Evolutionary conservation across 1,139 yeast species (phyloP).

Genomic region (Blastobotrys raffinosifermentans): DNA sequence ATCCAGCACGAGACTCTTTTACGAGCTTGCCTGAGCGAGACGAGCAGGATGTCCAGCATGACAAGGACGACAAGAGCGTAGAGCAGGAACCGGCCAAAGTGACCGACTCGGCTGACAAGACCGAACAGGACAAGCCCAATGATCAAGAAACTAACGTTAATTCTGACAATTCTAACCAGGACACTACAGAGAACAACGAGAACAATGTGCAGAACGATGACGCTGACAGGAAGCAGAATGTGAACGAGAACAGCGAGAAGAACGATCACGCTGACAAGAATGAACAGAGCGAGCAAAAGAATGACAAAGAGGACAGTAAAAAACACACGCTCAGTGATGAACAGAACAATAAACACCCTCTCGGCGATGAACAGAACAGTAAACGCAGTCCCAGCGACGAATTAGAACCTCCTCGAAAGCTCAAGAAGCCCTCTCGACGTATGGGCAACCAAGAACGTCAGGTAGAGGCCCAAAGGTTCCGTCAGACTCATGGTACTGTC

Average conservation of each 20-base stretch:
- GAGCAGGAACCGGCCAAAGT: neutral
- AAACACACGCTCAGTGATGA: neutral
- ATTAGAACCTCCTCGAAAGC: conserved; percentile 19
- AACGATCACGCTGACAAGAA: neutral
- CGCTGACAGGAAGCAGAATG: neutral
- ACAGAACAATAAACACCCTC: neutral
- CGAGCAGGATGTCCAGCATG: conserved; percentile 7
- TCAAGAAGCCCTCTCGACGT: conserved; percentile 25
- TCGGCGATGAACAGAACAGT: neutral
- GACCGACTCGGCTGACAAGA: neutral
- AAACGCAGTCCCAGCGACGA: too few species aligned
- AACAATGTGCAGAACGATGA: too few species aligned
- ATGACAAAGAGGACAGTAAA: neutral
- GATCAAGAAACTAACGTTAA: neutral
- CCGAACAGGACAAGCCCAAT: conserved; percentile 1
- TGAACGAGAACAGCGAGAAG: neutral
- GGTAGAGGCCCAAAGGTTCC: conserved; percentile 17
- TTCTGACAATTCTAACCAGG: neutral
- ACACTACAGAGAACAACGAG: too few species aligned
- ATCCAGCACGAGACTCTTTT: conserved; percentile 32
- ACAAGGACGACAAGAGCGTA: conserved; percentile 2
- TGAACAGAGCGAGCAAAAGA: neutral
- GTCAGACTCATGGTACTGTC: conserved; percentile 21
- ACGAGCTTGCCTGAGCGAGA: conserved; percentile 11
- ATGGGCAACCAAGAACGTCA: conserved; percentile 21